phyloP scores from a whole-genome alignment of 805 yeast genomes.

The Lipomyces anomalus region DNA sequence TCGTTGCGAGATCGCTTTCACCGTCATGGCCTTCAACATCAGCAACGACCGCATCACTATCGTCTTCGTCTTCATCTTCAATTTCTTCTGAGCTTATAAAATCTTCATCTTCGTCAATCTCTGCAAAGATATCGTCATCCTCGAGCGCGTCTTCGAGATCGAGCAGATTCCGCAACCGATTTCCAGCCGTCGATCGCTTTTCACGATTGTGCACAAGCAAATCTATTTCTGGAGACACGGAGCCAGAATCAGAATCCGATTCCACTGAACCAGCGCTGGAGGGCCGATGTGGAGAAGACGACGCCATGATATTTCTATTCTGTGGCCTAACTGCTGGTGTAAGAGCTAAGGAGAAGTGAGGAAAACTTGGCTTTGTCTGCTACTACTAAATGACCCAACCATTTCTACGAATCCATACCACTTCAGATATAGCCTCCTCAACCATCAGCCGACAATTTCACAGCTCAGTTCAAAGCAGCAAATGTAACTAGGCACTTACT shows the following conservation, averaged over 20 bases:
- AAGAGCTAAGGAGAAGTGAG: too few species aligned
- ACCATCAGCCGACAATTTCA: too few species aligned
- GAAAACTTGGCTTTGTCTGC: too few species aligned
- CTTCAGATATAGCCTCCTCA: too few species aligned
- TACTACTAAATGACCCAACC: too few species aligned
- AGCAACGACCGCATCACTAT: slow-evolving; percentile 21
- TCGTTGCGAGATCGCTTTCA: not conserved
- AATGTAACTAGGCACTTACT: too few species aligned
- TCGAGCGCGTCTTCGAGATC: slow-evolving; percentile 60
- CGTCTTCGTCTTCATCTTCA: slow-evolving; percentile 26
- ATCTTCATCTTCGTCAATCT: slow-evolving; percentile 41
- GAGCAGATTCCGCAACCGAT: slow-evolving; percentile 64
- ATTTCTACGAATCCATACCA: too few species aligned
- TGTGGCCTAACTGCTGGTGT: too few species aligned
- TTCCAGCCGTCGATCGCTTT: slow-evolving; percentile 86
- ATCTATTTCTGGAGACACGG: slow-evolving; percentile 27
- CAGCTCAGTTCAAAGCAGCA: too few species aligned
- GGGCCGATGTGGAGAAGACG: too few species aligned
- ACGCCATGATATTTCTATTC: too few species aligned
- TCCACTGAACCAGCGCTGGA: too few species aligned
- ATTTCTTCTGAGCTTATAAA: slow-evolving; percentile 31
- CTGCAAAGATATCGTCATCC: slow-evolving; percentile 51
- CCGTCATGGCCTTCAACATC: slow-evolving; percentile 20
- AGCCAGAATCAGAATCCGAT: slow-evolving; percentile 5
- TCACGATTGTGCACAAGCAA: slow-evolving; percentile 70